phyloP scores from a whole-genome alignment of 176 grass and related monocot genomes.

The Triticum monococcum region DNA sequence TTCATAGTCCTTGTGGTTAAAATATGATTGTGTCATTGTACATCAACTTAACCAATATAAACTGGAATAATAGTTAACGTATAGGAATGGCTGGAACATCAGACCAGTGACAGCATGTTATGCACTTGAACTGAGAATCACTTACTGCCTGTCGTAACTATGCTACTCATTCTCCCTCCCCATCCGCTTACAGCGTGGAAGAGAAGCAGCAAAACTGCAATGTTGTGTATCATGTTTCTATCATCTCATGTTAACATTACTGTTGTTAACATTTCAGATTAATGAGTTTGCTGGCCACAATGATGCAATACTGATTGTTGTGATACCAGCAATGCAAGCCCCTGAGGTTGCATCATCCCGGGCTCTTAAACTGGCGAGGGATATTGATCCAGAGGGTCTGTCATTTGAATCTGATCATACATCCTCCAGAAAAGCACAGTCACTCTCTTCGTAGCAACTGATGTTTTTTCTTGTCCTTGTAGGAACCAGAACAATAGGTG shows the following conservation, averaged over 20 bases:
- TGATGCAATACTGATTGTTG: constrained; percentile 90
- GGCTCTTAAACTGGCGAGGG: constrained; percentile 83
- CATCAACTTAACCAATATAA: background rate
- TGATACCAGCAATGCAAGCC: constrained; percentile 91
- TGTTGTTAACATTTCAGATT: constrained; percentile 62
- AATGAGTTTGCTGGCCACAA: constrained; percentile 85
- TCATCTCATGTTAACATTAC: background rate
- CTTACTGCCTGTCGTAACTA: background rate
- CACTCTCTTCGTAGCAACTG: constrained; percentile 4
- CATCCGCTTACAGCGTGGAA: background rate
- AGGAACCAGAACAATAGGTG: constrained; percentile 95
- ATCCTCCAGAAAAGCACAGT: background rate
- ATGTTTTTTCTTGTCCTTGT: constrained; percentile 38
- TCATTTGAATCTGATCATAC: constrained; percentile 15
- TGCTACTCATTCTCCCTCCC: background rate
- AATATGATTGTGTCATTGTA: background rate
- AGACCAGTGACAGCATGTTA: background rate
- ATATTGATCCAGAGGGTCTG: constrained; percentile 92
- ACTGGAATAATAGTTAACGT: background rate
- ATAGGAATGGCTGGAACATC: background rate
- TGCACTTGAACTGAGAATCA: constrained; percentile 10
- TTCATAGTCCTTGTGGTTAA: background rate
- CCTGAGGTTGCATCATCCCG: constrained; percentile 90
- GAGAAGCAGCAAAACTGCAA: background rate
- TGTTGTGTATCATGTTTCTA: constrained; percentile 7